A percentile compares a stretch with the other conserved stretches of the same genome.
phyloP scores from a whole-genome alignment of 78 protist genomes.

The Protostelium mycophagum region DNA sequence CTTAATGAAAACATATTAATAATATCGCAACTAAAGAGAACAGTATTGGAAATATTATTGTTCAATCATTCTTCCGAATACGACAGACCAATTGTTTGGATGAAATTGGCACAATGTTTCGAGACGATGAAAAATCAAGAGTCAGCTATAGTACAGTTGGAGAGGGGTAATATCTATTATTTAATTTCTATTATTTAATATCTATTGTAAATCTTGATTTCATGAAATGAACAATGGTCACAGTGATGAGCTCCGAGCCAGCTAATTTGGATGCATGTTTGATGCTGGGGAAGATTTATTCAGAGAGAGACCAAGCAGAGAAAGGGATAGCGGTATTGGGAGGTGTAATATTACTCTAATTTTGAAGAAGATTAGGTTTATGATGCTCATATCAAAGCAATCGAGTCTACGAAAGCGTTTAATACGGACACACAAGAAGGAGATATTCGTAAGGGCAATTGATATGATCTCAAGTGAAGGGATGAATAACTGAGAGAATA shows the following conservation, averaged over 20 bases:
- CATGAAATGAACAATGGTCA: too few relatives aligned
- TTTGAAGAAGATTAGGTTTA: background rate
- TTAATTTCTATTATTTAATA: too few relatives aligned
- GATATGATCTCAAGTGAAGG: too few relatives aligned
- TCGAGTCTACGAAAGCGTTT: background rate
- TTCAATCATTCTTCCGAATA: background rate
- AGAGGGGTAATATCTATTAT: background rate
- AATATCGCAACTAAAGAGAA: too few relatives aligned
- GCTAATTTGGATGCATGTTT: background rate
- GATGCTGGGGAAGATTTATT: background rate
- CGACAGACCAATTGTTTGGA: background rate
- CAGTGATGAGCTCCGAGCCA: background rate
- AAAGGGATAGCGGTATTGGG: background rate
- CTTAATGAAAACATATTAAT: background rate
- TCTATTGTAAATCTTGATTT: too few relatives aligned
- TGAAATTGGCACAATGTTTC: background rate
- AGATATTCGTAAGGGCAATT: too few relatives aligned
- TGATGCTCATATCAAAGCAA: background rate
- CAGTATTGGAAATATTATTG: too few relatives aligned
- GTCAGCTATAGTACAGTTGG: background rate
- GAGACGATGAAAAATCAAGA: background rate
- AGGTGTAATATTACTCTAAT: background rate
- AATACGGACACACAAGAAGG: too few relatives aligned
- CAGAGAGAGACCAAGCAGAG: background rate
- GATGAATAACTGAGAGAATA: background rate